These are phyloP conservation scores for Hypoxylon sp. DNA, from an alignment of 2,329 filamentous ascomycete species.

Conservation along the genomic window DNA sequence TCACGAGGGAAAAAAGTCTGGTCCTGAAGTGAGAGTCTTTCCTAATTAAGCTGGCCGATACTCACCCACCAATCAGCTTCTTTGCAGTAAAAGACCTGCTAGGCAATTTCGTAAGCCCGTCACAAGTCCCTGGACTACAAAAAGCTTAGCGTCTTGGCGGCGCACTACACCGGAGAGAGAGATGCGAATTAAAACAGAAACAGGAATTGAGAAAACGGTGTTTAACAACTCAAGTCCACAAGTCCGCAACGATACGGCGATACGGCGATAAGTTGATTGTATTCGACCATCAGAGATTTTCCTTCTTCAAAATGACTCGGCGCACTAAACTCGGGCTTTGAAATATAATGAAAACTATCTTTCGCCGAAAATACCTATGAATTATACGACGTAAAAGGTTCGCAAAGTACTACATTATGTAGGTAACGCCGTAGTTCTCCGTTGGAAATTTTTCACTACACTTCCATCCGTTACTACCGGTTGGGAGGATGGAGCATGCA, in stretches of 20 bases:
- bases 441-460: background rate
- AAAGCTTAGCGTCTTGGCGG: slow-evolving; percentile 34
- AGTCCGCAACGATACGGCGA: slow-evolving; percentile 26
- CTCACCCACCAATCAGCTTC: slow-evolving; percentile 29
- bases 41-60: slow-evolving; percentile 36
- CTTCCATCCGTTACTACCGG: slow-evolving; percentile 24
- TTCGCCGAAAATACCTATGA: slow-evolving; percentile 14
- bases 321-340: slow-evolving; percentile 17
- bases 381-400: slow-evolving; percentile 9
- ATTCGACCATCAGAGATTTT: slow-evolving; percentile 8
- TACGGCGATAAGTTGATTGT: slow-evolving; percentile 34
- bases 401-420: slow-evolving; percentile 27
- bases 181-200: slow-evolving; percentile 23
- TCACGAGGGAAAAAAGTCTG: slow-evolving; percentile 26
- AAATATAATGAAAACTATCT: background rate
- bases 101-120: slow-evolving; percentile 32
- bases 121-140: slow-evolving; percentile 30
- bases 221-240: slow-evolving; percentile 23
- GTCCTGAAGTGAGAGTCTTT: slow-evolving; percentile 23
- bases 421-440: slow-evolving; percentile 1
- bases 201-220: slow-evolving; percentile 33
- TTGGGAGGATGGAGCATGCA: slow-evolving; percentile 9
- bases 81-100: background rate
- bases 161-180: slow-evolving; percentile 25
- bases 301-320: background rate